A percentile compares a stretch with the other conserved stretches of the same genome.
These are phyloP conservation scores for Nitzschia sp. DNA, from an alignment of 108 stramenopile genomes.

Conservation along the genomic window DNA sequence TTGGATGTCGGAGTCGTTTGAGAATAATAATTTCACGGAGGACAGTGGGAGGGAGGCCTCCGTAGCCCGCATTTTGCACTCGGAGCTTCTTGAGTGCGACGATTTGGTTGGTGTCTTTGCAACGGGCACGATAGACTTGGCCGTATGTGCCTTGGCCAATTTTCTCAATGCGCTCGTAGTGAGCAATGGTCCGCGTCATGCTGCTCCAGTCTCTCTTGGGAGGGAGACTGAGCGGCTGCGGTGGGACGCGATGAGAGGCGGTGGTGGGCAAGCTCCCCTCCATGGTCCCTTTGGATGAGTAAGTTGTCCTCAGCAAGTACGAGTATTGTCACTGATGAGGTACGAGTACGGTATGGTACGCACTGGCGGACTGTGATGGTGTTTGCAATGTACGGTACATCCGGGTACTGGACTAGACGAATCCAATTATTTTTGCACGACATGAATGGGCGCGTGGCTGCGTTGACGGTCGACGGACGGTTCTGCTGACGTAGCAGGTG, in stretches of 20 bases:
- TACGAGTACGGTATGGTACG: too few species aligned
- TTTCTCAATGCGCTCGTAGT: conserved; percentile 73
- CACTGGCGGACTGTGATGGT: too few species aligned
- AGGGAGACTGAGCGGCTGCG: conserved; percentile 7
- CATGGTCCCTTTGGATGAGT: too few species aligned
- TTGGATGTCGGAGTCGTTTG: conserved; percentile 67
- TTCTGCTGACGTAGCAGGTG: too few species aligned
- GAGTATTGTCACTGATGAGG: too few species aligned
- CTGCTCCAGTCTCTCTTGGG: conserved; percentile 26
- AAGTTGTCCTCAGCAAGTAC: too few species aligned
- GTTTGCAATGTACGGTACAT: too few species aligned
- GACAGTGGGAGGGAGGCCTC: conserved; percentile 77
- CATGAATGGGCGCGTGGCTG: too few species aligned
- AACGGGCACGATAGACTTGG: conserved; percentile 76
- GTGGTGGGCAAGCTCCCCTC: not conserved
- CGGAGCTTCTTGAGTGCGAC: conserved; percentile 85
- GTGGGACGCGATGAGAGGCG: not conserved
- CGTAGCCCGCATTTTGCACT: conserved; percentile 60
- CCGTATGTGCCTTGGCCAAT: conserved; percentile 90
- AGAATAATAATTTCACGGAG: conserved; percentile 86
- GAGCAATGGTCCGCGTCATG: conserved; percentile 75
- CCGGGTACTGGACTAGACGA: too few species aligned
- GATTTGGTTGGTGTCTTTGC: conserved; percentile 50
- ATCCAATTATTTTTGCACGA: too few species aligned
- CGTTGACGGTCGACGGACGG: too few species aligned